Base-by-base conservation (phyloP, 768 basidiomycete species). In the Psilocybe subaeruginosa region DNA sequence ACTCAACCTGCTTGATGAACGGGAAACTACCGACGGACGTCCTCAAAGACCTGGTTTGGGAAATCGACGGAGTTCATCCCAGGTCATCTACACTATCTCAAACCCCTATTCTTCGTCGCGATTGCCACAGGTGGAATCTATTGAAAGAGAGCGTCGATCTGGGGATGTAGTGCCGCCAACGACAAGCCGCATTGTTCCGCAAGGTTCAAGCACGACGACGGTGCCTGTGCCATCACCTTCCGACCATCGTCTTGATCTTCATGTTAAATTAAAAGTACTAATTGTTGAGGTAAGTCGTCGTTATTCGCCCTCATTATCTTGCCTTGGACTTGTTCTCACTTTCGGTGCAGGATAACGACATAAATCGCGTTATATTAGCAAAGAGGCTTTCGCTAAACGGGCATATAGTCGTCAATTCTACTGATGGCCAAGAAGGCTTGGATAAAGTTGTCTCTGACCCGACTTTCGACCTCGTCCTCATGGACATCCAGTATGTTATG, bases 341-440 rank as follows among this genome's bases (percentile, higher is more conserved):
- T 35, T 31, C 4, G 16, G 8, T n/a, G 9, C 37, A 90, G 86
- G 89, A 91, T 66, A 89, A 93, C 66, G 80, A 83, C 47, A 85
- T 93, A 67, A 93, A 94, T 69, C 84, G 87, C 8, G 82, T 77
- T 52, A 86, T 94, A 19, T 78, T 94, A 0, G 80, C 81, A 6
- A 91, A 91, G 69, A 80, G 91, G 11, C 77, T 95, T 52, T 77
- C 78, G 12, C 76, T 85, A 63, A 88, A 86, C 66, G 89, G 87
- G 0, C 89, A 93, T 63, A 78, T 71, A 11, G 89, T 92, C 4
- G 76, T 86, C 8, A 82, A 83, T 56, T 85, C 85, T 1, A 86
- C 83, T 1, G 92, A 95, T 68, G 92, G 93, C 3, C 90, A 90
- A 71, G 90, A 92, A 66, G 87, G 84, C 0, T 76, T 92, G 1